Evolutionary conservation across 306 rosid genomes (phyloP).

Genomic region (Begonia fuchsioides): DNA sequence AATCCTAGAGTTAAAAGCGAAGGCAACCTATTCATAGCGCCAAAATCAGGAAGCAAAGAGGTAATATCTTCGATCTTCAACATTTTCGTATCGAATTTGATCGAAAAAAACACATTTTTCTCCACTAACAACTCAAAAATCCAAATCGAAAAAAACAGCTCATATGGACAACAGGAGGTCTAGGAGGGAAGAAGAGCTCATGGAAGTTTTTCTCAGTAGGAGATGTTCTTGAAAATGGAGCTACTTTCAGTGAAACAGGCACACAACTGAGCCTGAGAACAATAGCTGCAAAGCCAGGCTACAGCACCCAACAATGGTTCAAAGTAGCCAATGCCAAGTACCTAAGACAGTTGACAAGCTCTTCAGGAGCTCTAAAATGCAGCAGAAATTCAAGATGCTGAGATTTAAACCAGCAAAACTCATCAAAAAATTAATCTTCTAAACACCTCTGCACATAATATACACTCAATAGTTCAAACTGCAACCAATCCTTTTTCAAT

Average conservation of each 20-base stretch:
- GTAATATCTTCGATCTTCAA: constrained; percentile 1
- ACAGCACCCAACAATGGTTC: constrained; percentile 13
- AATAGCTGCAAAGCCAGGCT: constrained; percentile 11
- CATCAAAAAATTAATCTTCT: too few relatives aligned
- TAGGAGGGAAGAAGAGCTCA: constrained; percentile 3
- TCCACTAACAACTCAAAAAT: not conserved
- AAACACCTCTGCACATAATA: too few relatives aligned
- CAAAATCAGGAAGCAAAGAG: constrained; percentile 21
- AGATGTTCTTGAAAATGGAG: constrained; percentile 27
- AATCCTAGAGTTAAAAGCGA: constrained; percentile 31
- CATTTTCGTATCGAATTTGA: too few relatives aligned
- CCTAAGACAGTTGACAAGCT: constrained; percentile 14
- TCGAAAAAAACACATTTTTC: not conserved
- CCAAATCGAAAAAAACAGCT: not conserved
- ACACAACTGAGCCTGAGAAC: too few relatives aligned
- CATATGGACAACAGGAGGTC: constrained; percentile 15
- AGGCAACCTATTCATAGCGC: constrained; percentile 27
- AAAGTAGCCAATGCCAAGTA: constrained; percentile 15
- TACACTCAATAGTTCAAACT: too few relatives aligned
- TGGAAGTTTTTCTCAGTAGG: constrained; percentile 18
- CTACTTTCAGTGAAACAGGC: constrained; percentile 12
- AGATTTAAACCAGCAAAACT: not conserved
- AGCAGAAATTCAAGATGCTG: constrained; percentile 9
- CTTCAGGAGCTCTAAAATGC: constrained; percentile 31
- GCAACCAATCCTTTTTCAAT: too few relatives aligned